Base-by-base conservation (phyloP, 1,284 basidiomycete genomes). In the Ustilago xerochloae region DNA sequence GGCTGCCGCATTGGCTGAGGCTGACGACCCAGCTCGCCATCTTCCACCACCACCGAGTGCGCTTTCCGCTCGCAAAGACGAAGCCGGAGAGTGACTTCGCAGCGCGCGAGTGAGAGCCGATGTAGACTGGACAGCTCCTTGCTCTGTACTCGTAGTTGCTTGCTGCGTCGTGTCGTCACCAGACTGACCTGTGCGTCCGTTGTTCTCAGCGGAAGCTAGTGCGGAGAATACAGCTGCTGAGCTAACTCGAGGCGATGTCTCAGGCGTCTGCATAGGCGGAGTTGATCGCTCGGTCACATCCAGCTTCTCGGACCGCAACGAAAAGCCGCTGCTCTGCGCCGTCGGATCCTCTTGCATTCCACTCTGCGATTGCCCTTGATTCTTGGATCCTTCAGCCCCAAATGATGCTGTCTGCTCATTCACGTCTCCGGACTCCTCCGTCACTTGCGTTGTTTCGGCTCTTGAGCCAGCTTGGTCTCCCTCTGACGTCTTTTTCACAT, bases 41-140 rank as follows among this genome's bases (percentile, higher is more conserved):
- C 66, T 32, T 10, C 54, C 60, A 7, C 38, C 60, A 26, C 38
- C 33, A 30, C 55, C 26, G 15, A 68, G 36, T 5, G 30, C 45
- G 29, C 65, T 39, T 5, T 68, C 66, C 4, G 48, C 36, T 22
- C 52, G 51, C 16, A 69, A 30, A 6, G 59, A 60, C 13, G 73
- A 71, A 16, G 55, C 58, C 1, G 70, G 66, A 6, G 73, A 75
- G 18, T 52, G 20, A 12, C 55, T 71, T 6, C 64, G 56, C 24
- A 78, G 20, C 4, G 74, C 76, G 12, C 76, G 65, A 2, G 76
- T 73, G 33, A 78, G 36, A 18, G 50, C 76, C 7, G 76, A 78
- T 0, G 73, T 62, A 9, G 67, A 45, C 5, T 52, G 47, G 4
- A 61, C 35, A 45, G 63, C 48, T 29, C 54, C 36, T 18, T 33